Evolutionary conservation across 2,329 filamentous ascomycete genomes (phyloP).

Genomic region (Epichloe baconii): DNA sequence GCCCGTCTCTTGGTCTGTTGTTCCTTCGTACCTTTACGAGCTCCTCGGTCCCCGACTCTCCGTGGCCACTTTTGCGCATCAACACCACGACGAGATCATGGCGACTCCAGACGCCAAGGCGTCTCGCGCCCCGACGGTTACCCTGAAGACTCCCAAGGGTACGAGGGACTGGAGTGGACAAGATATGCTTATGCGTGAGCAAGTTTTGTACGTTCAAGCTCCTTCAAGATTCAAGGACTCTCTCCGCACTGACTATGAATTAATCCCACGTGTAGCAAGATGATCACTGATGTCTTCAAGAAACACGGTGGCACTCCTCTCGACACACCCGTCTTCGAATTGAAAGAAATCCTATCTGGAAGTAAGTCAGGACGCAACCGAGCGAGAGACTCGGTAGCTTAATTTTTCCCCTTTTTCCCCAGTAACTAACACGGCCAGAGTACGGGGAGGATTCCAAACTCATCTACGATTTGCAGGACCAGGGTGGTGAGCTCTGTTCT

Average conservation of each 20-base stretch:
- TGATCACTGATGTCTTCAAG: slow-evolving; percentile 69
- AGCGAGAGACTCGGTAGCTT: background rate
- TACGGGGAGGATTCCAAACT: slow-evolving; percentile 89
- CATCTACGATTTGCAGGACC: slow-evolving; percentile 79
- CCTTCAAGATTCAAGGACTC: background rate
- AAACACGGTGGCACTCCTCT: slow-evolving; percentile 69
- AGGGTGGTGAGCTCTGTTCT: slow-evolving; percentile 64
- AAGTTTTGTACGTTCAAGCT: slow-evolving; percentile 43
- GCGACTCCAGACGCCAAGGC: slow-evolving; percentile 15
- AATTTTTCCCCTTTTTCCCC: background rate
- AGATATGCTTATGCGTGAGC: slow-evolving; percentile 69
- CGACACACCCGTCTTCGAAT: slow-evolving; percentile 74
- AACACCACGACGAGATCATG: slow-evolving; percentile 13
- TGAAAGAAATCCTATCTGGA: slow-evolving; percentile 73
- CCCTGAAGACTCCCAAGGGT: slow-evolving; percentile 78
- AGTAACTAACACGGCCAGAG: slow-evolving; percentile 25
- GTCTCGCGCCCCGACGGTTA: slow-evolving; percentile 33
- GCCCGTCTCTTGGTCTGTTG: background rate
- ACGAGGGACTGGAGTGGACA: slow-evolving; percentile 76
- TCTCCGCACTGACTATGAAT: background rate
- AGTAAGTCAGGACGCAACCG: slow-evolving; percentile 19
- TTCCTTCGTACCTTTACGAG: slow-evolving; percentile 3
- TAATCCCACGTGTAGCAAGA: slow-evolving; percentile 22
- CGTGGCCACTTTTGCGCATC: background rate
- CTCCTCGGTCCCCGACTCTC: background rate